Evolutionary conservation across 257 asterid species (phyloP).

Genomic region (Rubia yunnanensis): DNA sequence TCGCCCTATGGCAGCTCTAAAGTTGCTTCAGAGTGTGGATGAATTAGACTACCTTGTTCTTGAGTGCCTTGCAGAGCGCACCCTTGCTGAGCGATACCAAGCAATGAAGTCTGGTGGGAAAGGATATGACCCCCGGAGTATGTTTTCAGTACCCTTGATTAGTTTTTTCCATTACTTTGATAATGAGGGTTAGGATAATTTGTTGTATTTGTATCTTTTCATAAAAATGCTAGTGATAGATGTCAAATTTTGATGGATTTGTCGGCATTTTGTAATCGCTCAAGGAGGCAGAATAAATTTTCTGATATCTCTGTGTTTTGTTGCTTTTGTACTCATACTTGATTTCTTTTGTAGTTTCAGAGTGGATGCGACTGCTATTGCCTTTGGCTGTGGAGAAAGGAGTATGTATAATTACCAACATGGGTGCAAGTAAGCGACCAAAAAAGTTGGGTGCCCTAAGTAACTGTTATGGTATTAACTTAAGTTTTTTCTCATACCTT

Average conservation of each 20-base stretch:
- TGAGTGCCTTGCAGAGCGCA: constrained; percentile 98
- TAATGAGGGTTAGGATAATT: neutral
- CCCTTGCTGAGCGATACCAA: constrained; percentile 81
- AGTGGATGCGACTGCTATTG: constrained; percentile 91
- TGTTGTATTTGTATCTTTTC: neutral
- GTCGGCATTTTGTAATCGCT: neutral
- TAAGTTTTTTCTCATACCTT: constrained; percentile 5
- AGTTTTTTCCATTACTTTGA: neutral
- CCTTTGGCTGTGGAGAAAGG: constrained; percentile 82
- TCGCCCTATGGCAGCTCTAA: constrained; percentile 80
- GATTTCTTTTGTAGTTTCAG: constrained; percentile 53
- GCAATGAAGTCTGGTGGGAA: constrained; percentile 56
- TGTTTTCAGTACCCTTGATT: constrained; percentile 18
- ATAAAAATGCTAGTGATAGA: neutral
- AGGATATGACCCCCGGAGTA: constrained; percentile 95
- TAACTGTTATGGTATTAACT: neutral
- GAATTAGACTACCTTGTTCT: constrained; percentile 79
- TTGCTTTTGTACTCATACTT: neutral
- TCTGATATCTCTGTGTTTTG: neutral
- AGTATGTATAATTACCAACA: constrained; percentile 78
- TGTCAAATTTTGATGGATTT: neutral
- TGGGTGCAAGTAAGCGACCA: constrained; percentile 85
- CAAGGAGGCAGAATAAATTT: neutral
- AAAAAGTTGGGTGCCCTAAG: neutral
- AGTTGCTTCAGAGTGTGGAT: constrained; percentile 67